Percentiles rank a stretch among this genome's conserved stretches.
phyloP scores from a whole-genome alignment of 257 asterid species.

The Dorcoceras hygrometricum region DNA sequence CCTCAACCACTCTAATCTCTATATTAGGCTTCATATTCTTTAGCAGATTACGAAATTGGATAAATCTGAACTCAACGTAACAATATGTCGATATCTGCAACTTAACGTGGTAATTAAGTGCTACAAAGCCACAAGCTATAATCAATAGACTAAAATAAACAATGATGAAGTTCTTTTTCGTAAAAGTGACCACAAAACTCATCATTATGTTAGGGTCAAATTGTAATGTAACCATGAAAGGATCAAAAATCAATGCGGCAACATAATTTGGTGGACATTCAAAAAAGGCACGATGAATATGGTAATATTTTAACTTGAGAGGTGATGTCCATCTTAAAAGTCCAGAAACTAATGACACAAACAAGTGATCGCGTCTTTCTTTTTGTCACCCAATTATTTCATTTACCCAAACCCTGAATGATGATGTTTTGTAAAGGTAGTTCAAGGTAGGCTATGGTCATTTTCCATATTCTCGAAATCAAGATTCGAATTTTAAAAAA shows the following conservation, averaged over 20 bases:
- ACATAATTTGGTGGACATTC: constrained; percentile 29
- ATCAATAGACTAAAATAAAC: not conserved
- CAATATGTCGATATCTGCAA: no score
- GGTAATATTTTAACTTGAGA: constrained; percentile 9
- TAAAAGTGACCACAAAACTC: not conserved
- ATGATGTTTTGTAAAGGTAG: constrained; percentile 14
- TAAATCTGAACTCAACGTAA: no score
- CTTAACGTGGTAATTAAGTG: no score
- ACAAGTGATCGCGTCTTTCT: constrained; percentile 40
- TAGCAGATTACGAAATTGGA: no score
- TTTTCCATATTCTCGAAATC: no score
- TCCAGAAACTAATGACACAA: constrained; percentile 29
- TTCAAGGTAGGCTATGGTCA: not conserved
- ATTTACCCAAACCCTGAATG: constrained; percentile 29
- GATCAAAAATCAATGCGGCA: constrained; percentile 24
- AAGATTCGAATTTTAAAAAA: no score
- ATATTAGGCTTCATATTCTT: no score
- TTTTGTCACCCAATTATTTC: constrained; percentile 47
- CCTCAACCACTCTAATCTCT: no score
- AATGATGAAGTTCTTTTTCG: not conserved
- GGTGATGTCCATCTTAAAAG: not conserved
- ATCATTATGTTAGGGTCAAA: constrained; percentile 2
- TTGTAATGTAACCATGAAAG: constrained; percentile 15
- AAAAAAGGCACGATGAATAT: constrained; percentile 18
- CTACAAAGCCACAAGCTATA: not conserved